Percentiles rank a stretch among this genome's conserved stretches.
phyloP scores from a whole-genome alignment of 192 early-diverging fungal genomes.

The Coemansia sp. region DNA sequence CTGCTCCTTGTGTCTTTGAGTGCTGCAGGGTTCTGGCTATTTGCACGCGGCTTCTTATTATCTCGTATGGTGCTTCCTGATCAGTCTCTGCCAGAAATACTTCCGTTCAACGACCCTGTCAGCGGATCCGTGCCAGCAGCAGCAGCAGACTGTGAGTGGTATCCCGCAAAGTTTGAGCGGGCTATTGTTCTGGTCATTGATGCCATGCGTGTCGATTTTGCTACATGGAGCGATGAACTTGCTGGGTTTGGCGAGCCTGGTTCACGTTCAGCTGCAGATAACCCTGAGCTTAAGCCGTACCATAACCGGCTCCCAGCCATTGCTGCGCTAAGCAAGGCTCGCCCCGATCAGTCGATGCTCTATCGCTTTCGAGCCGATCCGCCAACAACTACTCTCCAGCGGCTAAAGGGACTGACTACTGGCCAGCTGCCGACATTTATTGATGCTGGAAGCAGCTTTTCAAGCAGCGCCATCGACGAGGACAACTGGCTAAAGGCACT shows the following conservation, averaged over 20 bases:
- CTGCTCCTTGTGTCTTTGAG: slow-evolving; percentile 10
- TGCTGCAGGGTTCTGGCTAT: slow-evolving; percentile 60
- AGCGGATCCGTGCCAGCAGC: not conserved
- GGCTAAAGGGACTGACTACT: slow-evolving; percentile 78
- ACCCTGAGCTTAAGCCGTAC: slow-evolving; percentile 23
- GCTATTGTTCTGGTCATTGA: slow-evolving; percentile 71
- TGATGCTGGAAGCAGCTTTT: slow-evolving; percentile 80
- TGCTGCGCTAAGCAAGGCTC: slow-evolving; percentile 40
- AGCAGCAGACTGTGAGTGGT: slow-evolving; percentile 20
- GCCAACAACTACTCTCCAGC: slow-evolving; percentile 77
- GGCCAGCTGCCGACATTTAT: slow-evolving; percentile 79
- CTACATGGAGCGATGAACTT: slow-evolving; percentile 48
- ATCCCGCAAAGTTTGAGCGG: slow-evolving; percentile 56
- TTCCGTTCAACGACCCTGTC: slow-evolving; percentile 14
- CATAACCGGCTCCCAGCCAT: slow-evolving; percentile 51
- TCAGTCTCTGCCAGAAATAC: slow-evolving; percentile 39
- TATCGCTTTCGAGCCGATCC: slow-evolving; percentile 74
- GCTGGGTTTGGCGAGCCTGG: not conserved
- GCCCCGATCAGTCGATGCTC: slow-evolving; percentile 60
- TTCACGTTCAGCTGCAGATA: not conserved
- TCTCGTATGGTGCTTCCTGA: slow-evolving; percentile 62
- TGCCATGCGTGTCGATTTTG: slow-evolving; percentile 69
- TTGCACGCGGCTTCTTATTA: slow-evolving; percentile 70
- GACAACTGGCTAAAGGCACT: slow-evolving; percentile 76
- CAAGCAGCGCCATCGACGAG: slow-evolving; percentile 70